Conservation (phyloP, 768 basidiomycete species). For the Lentinula edodes region DNA sequence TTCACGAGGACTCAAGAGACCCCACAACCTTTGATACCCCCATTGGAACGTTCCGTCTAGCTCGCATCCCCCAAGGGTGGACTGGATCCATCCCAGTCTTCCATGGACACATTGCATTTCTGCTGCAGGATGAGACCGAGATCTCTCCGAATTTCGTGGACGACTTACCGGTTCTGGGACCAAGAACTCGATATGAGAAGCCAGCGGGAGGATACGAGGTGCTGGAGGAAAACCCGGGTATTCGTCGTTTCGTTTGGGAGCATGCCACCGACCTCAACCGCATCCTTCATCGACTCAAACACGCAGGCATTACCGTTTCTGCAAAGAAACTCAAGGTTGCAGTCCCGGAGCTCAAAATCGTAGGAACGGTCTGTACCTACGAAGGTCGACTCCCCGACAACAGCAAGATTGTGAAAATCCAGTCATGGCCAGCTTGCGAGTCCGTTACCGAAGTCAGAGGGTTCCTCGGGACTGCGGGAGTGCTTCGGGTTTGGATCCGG, state of each 20-base stretch:
- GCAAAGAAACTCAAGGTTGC: slow-evolving; percentile 26
- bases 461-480: slow-evolving; percentile 14
- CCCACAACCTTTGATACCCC: no score
- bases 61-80: no score
- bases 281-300: slow-evolving; percentile 10
- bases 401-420: slow-evolving; percentile 19
- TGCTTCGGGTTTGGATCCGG: not conserved
- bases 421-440: slow-evolving; percentile 14
- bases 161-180: slow-evolving; percentile 27
- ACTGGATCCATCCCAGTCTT: slow-evolving; percentile 30
- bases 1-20: slow-evolving; percentile 19
- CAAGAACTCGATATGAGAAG: slow-evolving; percentile 21
- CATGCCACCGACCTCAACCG: slow-evolving; percentile 22
- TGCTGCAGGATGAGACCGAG: slow-evolving; percentile 25
- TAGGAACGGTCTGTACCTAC: slow-evolving; percentile 27
- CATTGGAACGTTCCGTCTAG: no score
- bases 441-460: slow-evolving; percentile 11
- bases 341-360: slow-evolving; percentile 13
- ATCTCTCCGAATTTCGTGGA: slow-evolving; percentile 23
- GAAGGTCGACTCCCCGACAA: slow-evolving; percentile 24
- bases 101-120: slow-evolving; percentile 25
- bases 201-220: slow-evolving; percentile 13
- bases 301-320: not conserved
- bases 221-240: not conserved
- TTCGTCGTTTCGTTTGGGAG: slow-evolving; percentile 29